phyloP scores from a whole-genome alignment of 352 stramenopile genomes.

The Phytophthora meadii region DNA sequence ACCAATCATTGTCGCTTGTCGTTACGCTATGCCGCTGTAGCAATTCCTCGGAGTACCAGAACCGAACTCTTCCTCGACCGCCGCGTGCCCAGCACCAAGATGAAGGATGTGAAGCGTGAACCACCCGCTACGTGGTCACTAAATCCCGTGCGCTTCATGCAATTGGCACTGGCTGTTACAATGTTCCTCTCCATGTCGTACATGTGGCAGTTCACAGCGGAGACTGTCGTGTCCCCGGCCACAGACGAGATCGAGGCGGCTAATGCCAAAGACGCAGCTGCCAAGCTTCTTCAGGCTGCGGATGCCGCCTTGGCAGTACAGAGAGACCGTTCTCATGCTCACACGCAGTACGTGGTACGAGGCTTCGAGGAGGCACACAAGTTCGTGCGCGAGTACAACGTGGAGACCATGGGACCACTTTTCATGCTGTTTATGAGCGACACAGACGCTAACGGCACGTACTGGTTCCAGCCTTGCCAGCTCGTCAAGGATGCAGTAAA shows the following conservation, averaged over 20 bases:
- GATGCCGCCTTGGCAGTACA: constrained; percentile 34
- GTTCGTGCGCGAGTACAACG: constrained; percentile 81
- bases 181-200: constrained; percentile 72
- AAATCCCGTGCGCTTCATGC: constrained; percentile 77
- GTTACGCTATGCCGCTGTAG: constrained; percentile 7
- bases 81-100: constrained; percentile 8
- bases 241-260: constrained; percentile 21
- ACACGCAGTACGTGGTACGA: constrained; percentile 69
- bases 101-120: constrained; percentile 25
- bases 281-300: constrained; percentile 26
- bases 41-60: constrained; percentile 15
- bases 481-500: constrained; percentile 64
- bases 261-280: constrained; percentile 32
- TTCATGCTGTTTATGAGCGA: constrained; percentile 86
- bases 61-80: constrained; percentile 8
- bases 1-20: constrained; percentile 7
- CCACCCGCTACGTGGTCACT: constrained; percentile 20
- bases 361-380: constrained; percentile 78
- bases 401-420: constrained; percentile 62
- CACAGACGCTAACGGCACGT: constrained; percentile 68
- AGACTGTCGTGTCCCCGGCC: constrained; percentile 37
- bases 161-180: constrained; percentile 59
- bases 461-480: constrained; percentile 81
- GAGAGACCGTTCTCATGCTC: constrained; percentile 49
- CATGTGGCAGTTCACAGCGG: constrained; percentile 72